Percentiles rank a stretch among this genome's conserved stretches.
phyloP scores from a whole-genome alignment of 169 alveolate species.

The Amoebophrya sp. region DNA sequence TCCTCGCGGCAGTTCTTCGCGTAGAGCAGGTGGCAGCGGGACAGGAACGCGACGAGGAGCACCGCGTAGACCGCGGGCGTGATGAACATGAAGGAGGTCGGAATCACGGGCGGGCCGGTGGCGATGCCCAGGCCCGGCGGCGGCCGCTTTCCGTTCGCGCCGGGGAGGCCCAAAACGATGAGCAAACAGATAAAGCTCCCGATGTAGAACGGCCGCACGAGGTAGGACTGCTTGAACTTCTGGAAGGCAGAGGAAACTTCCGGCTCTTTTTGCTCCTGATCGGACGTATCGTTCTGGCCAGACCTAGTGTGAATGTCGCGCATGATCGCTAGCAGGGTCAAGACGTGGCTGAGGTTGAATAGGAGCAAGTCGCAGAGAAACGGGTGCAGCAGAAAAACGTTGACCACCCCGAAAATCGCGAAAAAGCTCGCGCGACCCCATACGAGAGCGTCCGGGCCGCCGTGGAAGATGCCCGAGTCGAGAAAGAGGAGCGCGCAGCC shows the following conservation, averaged over 20 bases:
- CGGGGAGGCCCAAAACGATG: neutral
- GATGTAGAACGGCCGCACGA: neutral
- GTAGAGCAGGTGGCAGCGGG: neutral
- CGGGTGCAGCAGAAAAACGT: neutral
- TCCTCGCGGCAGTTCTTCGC: neutral
- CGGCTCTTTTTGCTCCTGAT: too few species aligned
- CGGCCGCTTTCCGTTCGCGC: neutral
- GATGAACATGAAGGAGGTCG: neutral
- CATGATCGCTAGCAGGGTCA: neutral
- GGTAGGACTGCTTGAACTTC: neutral
- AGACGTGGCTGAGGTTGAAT: neutral
- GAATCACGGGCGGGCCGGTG: neutral
- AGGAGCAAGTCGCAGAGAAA: neutral
- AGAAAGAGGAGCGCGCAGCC: neutral
- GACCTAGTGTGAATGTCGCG: too few species aligned
- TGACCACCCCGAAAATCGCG: neutral
- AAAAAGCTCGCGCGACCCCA: neutral
- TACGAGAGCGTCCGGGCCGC: neutral
- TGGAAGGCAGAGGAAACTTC: neutral
- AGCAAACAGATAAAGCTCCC: neutral
- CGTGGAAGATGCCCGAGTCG: neutral
- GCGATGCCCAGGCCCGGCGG: neutral
- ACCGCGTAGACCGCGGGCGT: neutral
- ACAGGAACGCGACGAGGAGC: neutral
- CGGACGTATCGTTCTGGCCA: too few species aligned